Conservation (phyloP, 1,284 basidiomycete genomes). For the Ganoderma multipileum region DNA sequence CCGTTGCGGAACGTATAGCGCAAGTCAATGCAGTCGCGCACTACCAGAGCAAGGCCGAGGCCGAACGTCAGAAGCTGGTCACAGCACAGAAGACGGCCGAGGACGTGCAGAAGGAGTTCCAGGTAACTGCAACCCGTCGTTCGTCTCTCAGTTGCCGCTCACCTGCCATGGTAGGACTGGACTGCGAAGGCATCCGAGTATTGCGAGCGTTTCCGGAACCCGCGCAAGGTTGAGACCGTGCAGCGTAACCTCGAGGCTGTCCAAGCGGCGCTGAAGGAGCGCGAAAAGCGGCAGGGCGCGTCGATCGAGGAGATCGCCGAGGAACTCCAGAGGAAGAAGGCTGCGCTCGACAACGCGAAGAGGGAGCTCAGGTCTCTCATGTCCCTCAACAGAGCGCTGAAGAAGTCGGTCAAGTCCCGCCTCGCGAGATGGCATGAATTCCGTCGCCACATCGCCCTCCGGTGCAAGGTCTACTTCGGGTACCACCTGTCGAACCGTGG, state of each 20-base stretch:
- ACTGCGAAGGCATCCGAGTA: constrained; percentile 67
- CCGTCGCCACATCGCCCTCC: constrained; percentile 83
- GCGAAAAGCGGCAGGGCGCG: constrained; percentile 76
- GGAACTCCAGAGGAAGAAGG: constrained; percentile 69
- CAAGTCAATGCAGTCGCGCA: constrained; percentile 54
- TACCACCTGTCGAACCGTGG: constrained; percentile 86
- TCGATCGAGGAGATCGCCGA: constrained; percentile 79
- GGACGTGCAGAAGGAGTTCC: constrained; percentile 64
- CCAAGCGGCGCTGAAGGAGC: constrained; percentile 70
- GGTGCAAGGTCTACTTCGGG: constrained; percentile 86
- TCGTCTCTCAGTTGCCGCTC: not conserved
- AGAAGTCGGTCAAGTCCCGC: constrained; percentile 69
- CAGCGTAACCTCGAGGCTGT: constrained; percentile 69
- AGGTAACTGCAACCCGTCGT: constrained; percentile 44
- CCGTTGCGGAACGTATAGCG: constrained; percentile 45
- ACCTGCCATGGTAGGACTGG: constrained; percentile 58
- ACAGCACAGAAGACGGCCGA: constrained; percentile 53
- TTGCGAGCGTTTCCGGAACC: constrained; percentile 65
- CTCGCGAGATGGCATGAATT: constrained; percentile 86
- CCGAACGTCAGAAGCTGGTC: constrained; percentile 38
- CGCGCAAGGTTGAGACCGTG: constrained; percentile 62
- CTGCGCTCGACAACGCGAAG: constrained; percentile 61
- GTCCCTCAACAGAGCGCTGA: constrained; percentile 65
- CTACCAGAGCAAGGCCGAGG: constrained; percentile 50
- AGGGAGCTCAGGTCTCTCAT: constrained; percentile 68